phyloP scores from a whole-genome alignment of 2,329 filamentous ascomycete species.

The Cadophora gregata region DNA sequence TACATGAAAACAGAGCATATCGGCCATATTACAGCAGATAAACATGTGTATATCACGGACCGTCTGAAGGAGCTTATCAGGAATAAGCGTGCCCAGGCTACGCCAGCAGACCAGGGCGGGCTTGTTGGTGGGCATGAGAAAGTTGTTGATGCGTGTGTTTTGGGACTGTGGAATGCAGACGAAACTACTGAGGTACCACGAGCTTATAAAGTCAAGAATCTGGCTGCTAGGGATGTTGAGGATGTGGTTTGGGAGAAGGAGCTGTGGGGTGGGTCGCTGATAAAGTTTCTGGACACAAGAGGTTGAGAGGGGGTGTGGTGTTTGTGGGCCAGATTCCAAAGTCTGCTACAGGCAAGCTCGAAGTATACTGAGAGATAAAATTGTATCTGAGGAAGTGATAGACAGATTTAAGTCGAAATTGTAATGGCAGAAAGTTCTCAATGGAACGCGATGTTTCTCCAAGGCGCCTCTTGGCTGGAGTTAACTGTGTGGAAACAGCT shows the following conservation, averaged over 20 bases:
- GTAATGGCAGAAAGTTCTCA: not conserved
- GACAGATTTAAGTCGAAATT: constrained; percentile 15
- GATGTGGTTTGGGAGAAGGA: constrained; percentile 45
- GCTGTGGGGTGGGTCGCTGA: constrained; percentile 62
- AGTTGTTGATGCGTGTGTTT: constrained; percentile 65
- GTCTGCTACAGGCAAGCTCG: constrained; percentile 63
- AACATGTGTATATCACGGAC: constrained; percentile 89
- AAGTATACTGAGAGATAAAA: constrained; percentile 52
- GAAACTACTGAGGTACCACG: constrained; percentile 73
- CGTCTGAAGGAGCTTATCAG: constrained; percentile 72
- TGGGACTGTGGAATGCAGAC: constrained; percentile 64
- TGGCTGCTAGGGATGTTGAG: constrained; percentile 42
- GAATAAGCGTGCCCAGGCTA: constrained; percentile 70
- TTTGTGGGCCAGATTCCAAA: constrained; percentile 74
- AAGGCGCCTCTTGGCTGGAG: no score
- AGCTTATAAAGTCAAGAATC: constrained; percentile 62
- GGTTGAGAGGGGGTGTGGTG: constrained; percentile 69
- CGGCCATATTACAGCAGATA: constrained; percentile 74
- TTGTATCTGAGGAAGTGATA: constrained; percentile 30
- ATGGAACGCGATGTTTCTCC: not conserved
- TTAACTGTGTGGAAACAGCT: no score
- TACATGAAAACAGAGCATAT: constrained; percentile 86
- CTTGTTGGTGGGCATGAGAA: constrained; percentile 50
- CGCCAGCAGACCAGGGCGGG: constrained; percentile 69
- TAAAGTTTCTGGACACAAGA: constrained; percentile 68